Conservation (phyloP, 257 asterid genomes). For the Plantago ovata region DNA sequence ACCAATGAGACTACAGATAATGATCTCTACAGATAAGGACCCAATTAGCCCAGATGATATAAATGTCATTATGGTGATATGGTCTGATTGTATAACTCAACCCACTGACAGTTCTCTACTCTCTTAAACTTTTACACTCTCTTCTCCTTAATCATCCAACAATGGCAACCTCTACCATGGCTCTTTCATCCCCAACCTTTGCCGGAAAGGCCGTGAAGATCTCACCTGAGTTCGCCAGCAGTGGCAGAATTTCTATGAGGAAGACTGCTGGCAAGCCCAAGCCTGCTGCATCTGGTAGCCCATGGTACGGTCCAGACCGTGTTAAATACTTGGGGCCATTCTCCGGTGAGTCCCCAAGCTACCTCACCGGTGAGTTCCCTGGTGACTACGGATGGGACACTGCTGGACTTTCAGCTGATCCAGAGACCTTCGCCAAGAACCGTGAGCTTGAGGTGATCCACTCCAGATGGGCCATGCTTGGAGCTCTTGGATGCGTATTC, state of each 20-base stretch:
- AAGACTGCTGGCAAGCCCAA: constrained; percentile 8
- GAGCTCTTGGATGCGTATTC: constrained; percentile 43
- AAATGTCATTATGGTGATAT: too few species aligned
- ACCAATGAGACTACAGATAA: too few species aligned
- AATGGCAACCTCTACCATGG: constrained; percentile 26
- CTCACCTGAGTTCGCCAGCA: constrained; percentile 20
- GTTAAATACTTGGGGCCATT: constrained; percentile 67
- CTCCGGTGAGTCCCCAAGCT: constrained; percentile 65
- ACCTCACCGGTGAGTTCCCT: constrained; percentile 64
- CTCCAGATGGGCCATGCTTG: constrained; percentile 77
- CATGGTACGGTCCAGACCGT: constrained; percentile 71
- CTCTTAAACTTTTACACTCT: too few species aligned
- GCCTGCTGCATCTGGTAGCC: constrained; percentile 35
- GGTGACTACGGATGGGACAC: constrained; percentile 83
- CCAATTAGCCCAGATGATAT: too few species aligned
- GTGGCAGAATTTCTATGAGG: constrained; percentile 21
- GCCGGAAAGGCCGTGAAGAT: constrained; percentile 20
- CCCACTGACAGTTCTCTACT: too few species aligned
- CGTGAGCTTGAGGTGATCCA: constrained; percentile 75
- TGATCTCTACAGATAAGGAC: too few species aligned
- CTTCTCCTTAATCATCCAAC: too few species aligned
- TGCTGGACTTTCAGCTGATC: constrained; percentile 65
- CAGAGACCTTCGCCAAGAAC: constrained; percentile 75
- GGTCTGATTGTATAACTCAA: too few species aligned
- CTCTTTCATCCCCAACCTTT: constrained; percentile 29